phyloP scores from a whole-genome alignment of 768 basidiomycete species.

The Kwoniella newhampshirensis region DNA sequence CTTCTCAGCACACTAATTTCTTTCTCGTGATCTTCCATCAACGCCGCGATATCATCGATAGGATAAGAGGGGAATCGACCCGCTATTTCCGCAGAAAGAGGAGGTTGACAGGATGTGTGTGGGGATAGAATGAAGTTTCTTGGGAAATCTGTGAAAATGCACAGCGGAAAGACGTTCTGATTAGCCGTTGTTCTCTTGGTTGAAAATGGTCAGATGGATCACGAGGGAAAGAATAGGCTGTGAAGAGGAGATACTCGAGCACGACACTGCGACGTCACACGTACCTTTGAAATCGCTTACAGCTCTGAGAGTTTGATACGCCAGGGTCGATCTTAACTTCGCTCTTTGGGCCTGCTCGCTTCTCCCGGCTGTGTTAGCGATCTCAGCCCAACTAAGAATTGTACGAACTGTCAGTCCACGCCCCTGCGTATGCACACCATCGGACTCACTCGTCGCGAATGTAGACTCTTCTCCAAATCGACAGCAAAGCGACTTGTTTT shows the following conservation, averaged over 20 bases:
- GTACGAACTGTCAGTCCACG: too few relatives aligned
- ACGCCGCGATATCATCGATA: conserved; percentile 31
- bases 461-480: conserved; percentile 84
- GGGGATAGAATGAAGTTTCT: conserved; percentile 35
- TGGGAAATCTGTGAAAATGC: conserved; percentile 28
- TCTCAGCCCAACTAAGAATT: conserved; percentile 67
- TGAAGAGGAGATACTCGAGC: neutral
- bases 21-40: conserved; percentile 49
- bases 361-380: conserved; percentile 71
- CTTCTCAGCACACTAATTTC: conserved; percentile 44
- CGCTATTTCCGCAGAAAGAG: conserved; percentile 39
- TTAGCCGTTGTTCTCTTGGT: neutral
- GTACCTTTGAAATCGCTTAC: conserved; percentile 36
- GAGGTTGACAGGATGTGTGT: conserved; percentile 36
- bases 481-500: conserved; percentile 66
- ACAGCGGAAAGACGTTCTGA: too few relatives aligned
- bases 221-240: neutral
- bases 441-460: conserved; percentile 82
- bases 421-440: too few relatives aligned
- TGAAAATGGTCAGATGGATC: neutral
- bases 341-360: conserved; percentile 74
- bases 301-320: conserved; percentile 64
- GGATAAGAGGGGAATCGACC: conserved; percentile 45
- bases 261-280: neutral
- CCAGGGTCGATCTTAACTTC: conserved; percentile 70